phyloP scores from a whole-genome alignment of 2,329 filamentous ascomycete species.

The Scopulariopsis brevicaulis region DNA sequence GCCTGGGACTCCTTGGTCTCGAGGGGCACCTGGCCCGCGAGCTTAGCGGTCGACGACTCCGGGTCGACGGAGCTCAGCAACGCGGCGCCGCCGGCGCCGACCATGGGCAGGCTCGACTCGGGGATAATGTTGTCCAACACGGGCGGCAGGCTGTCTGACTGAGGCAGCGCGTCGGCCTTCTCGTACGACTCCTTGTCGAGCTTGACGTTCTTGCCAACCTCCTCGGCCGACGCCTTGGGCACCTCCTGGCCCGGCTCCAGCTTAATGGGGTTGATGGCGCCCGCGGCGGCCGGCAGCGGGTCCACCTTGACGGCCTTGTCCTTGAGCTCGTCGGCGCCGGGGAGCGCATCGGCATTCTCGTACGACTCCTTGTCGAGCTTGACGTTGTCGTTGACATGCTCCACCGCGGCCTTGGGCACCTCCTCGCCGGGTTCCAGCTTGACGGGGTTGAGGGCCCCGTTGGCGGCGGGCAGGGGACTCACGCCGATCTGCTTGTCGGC shows the following conservation, averaged over 20 bases:
- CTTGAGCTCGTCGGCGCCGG: slow-evolving; percentile 1
- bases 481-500: slow-evolving; percentile 41
- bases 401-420: slow-evolving; percentile 51
- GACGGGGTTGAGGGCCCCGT: slow-evolving; percentile 67
- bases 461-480: slow-evolving; percentile 52
- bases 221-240: slow-evolving; percentile 57
- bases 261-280: slow-evolving; percentile 67
- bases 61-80: slow-evolving; percentile 41
- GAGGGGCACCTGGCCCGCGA: slow-evolving; percentile 58
- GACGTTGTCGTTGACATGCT: slow-evolving; percentile 60
- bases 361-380: slow-evolving; percentile 78
- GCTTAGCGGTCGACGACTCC: slow-evolving; percentile 45
- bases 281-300: slow-evolving; percentile 50
- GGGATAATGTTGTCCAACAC: slow-evolving; percentile 59
- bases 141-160: slow-evolving; percentile 35
- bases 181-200: slow-evolving; percentile 82
- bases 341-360: slow-evolving; percentile 60
- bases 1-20: slow-evolving; percentile 31
- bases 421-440: slow-evolving; percentile 68
- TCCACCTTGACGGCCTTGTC: slow-evolving; percentile 42
- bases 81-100: slow-evolving; percentile 31
- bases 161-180: slow-evolving; percentile 55
- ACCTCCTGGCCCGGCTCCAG: slow-evolving; percentile 73
- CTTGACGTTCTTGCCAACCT: slow-evolving; percentile 59
- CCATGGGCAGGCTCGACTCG: slow-evolving; percentile 71